Percentiles rank a stretch among this genome's conserved stretches.
phyloP scores from a whole-genome alignment of 1,139 yeast species.

The Scheffersomyces lignicola region DNA sequence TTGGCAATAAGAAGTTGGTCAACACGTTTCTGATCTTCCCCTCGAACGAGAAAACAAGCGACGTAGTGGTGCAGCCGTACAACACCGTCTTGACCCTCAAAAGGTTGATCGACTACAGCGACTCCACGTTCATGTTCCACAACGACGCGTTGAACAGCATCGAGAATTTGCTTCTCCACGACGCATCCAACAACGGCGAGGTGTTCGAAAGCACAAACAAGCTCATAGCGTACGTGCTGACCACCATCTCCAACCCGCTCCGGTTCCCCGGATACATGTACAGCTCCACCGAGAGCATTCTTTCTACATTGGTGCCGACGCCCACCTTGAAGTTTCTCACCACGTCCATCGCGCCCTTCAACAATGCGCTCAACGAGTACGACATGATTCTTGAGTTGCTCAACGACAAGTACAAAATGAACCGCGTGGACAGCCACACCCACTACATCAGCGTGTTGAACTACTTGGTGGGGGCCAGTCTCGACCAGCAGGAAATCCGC shows the following conservation, averaged over 20 bases:
- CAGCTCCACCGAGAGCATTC: slow-evolving; percentile 78
- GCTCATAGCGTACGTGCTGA: slow-evolving; percentile 79
- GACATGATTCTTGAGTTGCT: slow-evolving; percentile 83
- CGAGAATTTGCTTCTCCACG: slow-evolving; percentile 50
- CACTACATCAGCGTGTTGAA: slow-evolving; percentile 69
- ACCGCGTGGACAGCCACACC: slow-evolving; percentile 43
- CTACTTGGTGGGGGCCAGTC: slow-evolving; percentile 64
- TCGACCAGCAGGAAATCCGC: slow-evolving; percentile 74
- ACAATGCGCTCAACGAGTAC: slow-evolving; percentile 71
- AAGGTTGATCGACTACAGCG: slow-evolving; percentile 80
- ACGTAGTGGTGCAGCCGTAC: slow-evolving; percentile 96
- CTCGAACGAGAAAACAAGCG: slow-evolving; percentile 71
- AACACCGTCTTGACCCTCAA: slow-evolving; percentile 81
- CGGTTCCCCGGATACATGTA: slow-evolving; percentile 93
- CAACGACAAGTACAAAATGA: slow-evolving; percentile 79
- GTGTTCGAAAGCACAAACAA: slow-evolving; percentile 80
- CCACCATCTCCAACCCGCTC: slow-evolving; percentile 82
- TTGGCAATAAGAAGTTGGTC: slow-evolving; percentile 72
- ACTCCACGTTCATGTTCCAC: slow-evolving; percentile 84
- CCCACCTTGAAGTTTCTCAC: slow-evolving; percentile 87
- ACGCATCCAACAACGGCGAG: slow-evolving; percentile 26
- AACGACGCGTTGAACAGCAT: slow-evolving; percentile 78
- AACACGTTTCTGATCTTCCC: slow-evolving; percentile 91
- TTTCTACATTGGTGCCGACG: slow-evolving; percentile 82
- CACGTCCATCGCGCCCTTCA: slow-evolving; percentile 86